Conservation (phyloP, 306 rosid species). For the Prunus davidiana region DNA sequence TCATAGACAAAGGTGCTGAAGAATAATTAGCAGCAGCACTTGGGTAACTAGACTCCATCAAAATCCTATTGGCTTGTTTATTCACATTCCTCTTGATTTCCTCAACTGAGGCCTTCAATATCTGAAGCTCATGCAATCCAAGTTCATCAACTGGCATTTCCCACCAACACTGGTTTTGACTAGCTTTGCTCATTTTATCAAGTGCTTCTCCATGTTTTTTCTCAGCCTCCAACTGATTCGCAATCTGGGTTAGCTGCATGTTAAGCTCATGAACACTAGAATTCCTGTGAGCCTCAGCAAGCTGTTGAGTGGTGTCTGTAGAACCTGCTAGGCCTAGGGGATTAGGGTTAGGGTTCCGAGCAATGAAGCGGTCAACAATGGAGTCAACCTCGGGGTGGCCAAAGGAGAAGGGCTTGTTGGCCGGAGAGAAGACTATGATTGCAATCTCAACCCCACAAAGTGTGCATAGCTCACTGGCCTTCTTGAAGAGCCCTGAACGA, state of each 20-base stretch:
- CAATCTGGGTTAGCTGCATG: constrained; percentile 37
- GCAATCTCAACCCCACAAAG: constrained; percentile 63
- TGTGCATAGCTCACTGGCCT: constrained; percentile 71
- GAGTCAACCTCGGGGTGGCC: constrained; percentile 63
- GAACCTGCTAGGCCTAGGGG: background rate
- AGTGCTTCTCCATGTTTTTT: constrained; percentile 49
- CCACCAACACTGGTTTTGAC: constrained; percentile 56
- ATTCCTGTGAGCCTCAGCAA: background rate
- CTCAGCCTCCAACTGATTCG: constrained; percentile 45
- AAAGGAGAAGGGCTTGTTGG: constrained; percentile 60
- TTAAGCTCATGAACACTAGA: constrained; percentile 44
- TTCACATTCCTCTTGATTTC: constrained; percentile 48
- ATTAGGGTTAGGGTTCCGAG: constrained; percentile 21
- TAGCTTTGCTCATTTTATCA: constrained; percentile 34
- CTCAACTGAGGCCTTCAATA: constrained; percentile 41
- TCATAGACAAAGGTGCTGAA: constrained; percentile 4
- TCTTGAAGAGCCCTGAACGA: constrained; percentile 65
- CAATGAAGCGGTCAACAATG: constrained; percentile 37
- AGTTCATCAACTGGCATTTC: constrained; percentile 47
- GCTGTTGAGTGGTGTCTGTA: constrained; percentile 9
- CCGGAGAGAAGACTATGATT: constrained; percentile 61
- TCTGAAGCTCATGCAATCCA: constrained; percentile 36
- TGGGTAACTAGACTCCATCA: constrained; percentile 19
- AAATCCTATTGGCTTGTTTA: constrained; percentile 34
- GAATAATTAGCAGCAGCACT: background rate